Evolutionary conservation across 306 rosid species (phyloP).

Genomic region (Pyrus pyrifolia): DNA sequence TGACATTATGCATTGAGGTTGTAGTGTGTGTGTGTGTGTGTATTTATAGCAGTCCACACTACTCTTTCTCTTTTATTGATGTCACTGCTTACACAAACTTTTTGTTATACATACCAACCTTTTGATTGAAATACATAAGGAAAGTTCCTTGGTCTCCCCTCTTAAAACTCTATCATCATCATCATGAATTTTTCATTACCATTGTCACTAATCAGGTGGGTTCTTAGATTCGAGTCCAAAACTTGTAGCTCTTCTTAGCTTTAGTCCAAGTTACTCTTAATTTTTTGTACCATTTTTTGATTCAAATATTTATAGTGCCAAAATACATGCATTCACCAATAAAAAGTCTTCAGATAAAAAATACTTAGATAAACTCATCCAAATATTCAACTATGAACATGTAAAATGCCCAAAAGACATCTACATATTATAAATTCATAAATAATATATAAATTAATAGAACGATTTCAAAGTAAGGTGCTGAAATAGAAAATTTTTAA

Average conservation of each 20-base stretch:
- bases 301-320: too few species aligned
- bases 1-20: conserved; percentile 8
- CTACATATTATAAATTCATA: too few species aligned
- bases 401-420: too few species aligned
- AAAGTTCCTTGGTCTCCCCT: not conserved
- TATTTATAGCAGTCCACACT: not conserved
- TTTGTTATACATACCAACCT: not conserved
- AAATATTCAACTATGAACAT: too few species aligned
- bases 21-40: not conserved
- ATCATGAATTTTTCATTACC: not conserved
- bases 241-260: not conserved
- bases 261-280: not conserved
- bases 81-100: conserved; percentile 24
- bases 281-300: too few species aligned
- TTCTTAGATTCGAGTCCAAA: not conserved
- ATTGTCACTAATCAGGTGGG: not conserved
- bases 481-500: too few species aligned
- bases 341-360: too few species aligned
- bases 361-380: too few species aligned
- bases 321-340: too few species aligned
- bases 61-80: conserved; percentile 7
- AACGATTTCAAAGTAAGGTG: too few species aligned
- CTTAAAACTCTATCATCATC: not conserved
- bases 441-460: too few species aligned
- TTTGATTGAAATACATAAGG: not conserved